A percentile compares a stretch with the other conserved stretches of the same genome.
phyloP scores from a whole-genome alignment of 768 basidiomycete species.

The Mycena galericulata region DNA sequence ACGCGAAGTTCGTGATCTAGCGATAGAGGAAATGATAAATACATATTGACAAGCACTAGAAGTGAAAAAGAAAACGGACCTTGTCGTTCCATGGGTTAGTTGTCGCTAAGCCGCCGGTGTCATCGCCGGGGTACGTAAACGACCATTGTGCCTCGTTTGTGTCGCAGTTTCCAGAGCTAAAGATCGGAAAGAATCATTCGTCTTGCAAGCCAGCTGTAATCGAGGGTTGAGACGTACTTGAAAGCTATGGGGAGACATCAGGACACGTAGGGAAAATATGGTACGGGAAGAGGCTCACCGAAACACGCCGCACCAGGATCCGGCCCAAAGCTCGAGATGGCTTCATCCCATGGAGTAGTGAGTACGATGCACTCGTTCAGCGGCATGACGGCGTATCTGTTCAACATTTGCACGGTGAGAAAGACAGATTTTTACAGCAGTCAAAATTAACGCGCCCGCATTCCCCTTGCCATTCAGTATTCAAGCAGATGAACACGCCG shows the following conservation, averaged over 20 bases:
- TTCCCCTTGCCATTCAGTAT: constrained; percentile 20
- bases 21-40: background rate
- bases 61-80: constrained; percentile 1
- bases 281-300: constrained; percentile 15
- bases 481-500: constrained; percentile 31
- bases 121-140: constrained; percentile 32
- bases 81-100: constrained; percentile 34
- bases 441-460: constrained; percentile 30
- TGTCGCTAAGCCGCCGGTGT: constrained; percentile 26
- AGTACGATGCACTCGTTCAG: constrained; percentile 35
- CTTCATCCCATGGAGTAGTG: constrained; percentile 22
- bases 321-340: constrained; percentile 33
- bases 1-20: constrained; percentile 34
- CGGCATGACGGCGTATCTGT: constrained; percentile 33
- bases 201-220: background rate
- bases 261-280: background rate
- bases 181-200: background rate
- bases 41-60: background rate
- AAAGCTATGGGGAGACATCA: constrained; percentile 7
- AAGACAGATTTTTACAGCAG: background rate
- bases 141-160: constrained; percentile 30
- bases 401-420: background rate
- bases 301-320: constrained; percentile 34
- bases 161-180: constrained; percentile 33
- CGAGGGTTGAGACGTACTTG: constrained; percentile 2